Percentiles rank a stretch among this genome's conserved stretches.
Conservation (phyloP, 75 land plant species). For the Azolla pinnata region DNA sequence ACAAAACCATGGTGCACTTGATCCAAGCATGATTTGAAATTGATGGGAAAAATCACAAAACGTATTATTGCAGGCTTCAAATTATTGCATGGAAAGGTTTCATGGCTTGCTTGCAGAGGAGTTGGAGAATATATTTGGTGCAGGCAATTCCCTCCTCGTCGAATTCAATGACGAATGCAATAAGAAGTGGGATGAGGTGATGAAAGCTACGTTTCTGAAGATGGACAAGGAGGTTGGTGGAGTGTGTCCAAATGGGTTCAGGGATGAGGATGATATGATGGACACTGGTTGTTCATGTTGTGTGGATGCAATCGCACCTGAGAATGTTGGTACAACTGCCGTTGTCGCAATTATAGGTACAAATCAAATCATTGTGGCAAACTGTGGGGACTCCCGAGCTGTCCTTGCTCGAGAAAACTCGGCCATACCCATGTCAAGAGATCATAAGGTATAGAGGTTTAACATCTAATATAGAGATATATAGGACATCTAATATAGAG, state of each 20-base stretch:
- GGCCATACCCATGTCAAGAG: slow-evolving; percentile 57
- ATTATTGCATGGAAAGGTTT: slow-evolving; percentile 44
- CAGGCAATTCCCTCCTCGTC: slow-evolving; percentile 11
- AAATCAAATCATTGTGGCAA: slow-evolving; percentile 51
- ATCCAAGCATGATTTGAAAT: background rate
- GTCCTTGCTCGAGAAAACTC: slow-evolving; percentile 58
- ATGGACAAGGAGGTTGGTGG: slow-evolving; percentile 59
- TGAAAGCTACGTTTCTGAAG: slow-evolving; percentile 45
- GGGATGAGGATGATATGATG: background rate
- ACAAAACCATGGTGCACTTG: background rate
- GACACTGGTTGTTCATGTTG: slow-evolving; percentile 9
- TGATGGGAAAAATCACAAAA: background rate
- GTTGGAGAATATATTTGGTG: slow-evolving; percentile 13
- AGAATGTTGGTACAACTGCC: slow-evolving; percentile 68
- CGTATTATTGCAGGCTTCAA: slow-evolving; percentile 21
- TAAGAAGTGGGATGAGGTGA: slow-evolving; percentile 29
- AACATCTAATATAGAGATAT: too few species aligned
- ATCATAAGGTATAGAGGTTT: slow-evolving; percentile 55
- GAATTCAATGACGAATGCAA: slow-evolving; percentile 12
- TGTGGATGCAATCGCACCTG: slow-evolving; percentile 19
- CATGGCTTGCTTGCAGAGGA: slow-evolving; percentile 51
- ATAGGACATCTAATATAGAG: too few species aligned
- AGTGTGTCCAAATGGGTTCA: slow-evolving; percentile 30
- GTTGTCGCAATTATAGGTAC: slow-evolving; percentile 52
- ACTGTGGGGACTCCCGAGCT: slow-evolving; percentile 92